phyloP scores from a whole-genome alignment of 768 basidiomycete genomes.

The Kwoniella sp. region DNA sequence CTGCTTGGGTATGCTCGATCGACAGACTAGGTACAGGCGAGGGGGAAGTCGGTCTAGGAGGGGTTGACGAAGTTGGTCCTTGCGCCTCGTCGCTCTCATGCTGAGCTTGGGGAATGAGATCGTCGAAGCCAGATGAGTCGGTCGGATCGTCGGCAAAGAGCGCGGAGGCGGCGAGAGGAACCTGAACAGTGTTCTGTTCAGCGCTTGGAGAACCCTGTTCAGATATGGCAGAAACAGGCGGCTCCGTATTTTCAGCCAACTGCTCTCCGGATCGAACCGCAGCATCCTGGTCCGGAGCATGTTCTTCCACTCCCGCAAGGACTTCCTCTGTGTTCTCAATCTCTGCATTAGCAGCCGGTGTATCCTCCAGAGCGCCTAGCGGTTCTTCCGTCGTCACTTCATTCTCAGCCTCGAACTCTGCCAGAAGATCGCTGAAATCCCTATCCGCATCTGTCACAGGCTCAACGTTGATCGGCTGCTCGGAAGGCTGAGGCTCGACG shows the following conservation, averaged over 20 bases:
- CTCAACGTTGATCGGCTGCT: background rate
- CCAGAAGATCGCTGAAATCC: slow-evolving; percentile 40
- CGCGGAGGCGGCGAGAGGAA: slow-evolving; percentile 12
- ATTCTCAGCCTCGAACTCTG: slow-evolving; percentile 37
- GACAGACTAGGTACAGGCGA: slow-evolving; percentile 25
- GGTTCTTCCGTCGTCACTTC: background rate
- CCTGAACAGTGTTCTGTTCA: slow-evolving; percentile 2
- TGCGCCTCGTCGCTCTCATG: background rate
- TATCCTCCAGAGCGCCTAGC: slow-evolving; percentile 13
- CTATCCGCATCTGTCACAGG: slow-evolving; percentile 9
- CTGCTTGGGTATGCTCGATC: slow-evolving; percentile 24
- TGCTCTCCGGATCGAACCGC: background rate
- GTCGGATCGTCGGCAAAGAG: slow-evolving; percentile 30
- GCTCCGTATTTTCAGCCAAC: background rate
- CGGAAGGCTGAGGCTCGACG: slow-evolving; percentile 11
- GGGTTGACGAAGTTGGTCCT: background rate
- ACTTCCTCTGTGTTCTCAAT: background rate
- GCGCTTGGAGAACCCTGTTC: no score
- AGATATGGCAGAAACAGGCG: background rate
- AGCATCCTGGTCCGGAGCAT: background rate
- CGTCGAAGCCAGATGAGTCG: slow-evolving; percentile 25
- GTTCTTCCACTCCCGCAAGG: background rate
- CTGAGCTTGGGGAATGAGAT: slow-evolving; percentile 16
- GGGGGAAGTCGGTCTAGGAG: slow-evolving; percentile 18
- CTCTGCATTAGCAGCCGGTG: background rate